phyloP scores from a whole-genome alignment of 768 basidiomycete genomes.

The Suillus brevipes region DNA sequence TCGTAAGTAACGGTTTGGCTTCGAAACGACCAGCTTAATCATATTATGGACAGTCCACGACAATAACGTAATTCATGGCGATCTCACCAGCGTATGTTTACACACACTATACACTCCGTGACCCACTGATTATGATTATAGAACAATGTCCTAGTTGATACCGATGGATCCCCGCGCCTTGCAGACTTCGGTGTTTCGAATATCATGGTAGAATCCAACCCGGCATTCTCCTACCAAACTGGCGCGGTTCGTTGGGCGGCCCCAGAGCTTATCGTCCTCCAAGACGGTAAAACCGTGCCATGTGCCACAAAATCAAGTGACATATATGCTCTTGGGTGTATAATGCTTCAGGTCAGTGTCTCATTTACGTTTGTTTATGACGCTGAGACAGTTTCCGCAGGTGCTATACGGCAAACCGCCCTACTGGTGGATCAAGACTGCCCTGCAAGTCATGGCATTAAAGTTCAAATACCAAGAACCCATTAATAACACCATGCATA shows the following conservation, averaged over 20 bases:
- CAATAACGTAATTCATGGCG: constrained; percentile 6
- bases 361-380: constrained; percentile 22
- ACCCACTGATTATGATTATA: background rate
- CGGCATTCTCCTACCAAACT: constrained; percentile 26
- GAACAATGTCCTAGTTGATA: constrained; percentile 34
- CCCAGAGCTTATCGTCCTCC: constrained; percentile 32
- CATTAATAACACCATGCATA: constrained; percentile 19
- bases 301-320: constrained; percentile 31
- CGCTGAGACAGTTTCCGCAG: constrained; percentile 9
- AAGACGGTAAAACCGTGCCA: background rate
- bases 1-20: constrained; percentile 11
- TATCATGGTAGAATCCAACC: constrained; percentile 25
- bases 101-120: too few relatives aligned
- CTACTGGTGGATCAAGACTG: constrained; percentile 24
- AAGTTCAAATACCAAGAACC: constrained; percentile 18
- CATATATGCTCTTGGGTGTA: constrained; percentile 47
- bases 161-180: constrained; percentile 38
- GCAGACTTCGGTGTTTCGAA: constrained; percentile 47
- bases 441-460: constrained; percentile 24
- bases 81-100: constrained; percentile 10
- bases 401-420: constrained; percentile 25
- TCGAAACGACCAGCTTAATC: background rate
- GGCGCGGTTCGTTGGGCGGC: constrained; percentile 45
- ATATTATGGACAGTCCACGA: constrained; percentile 6
- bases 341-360: constrained; percentile 25